A percentile compares a stretch with the other conserved stretches of the same genome.
These are phyloP conservation scores for Alloteropsis angusta DNA, from an alignment of 202 grass and related monocot genomes.

Conservation along the genomic window DNA sequence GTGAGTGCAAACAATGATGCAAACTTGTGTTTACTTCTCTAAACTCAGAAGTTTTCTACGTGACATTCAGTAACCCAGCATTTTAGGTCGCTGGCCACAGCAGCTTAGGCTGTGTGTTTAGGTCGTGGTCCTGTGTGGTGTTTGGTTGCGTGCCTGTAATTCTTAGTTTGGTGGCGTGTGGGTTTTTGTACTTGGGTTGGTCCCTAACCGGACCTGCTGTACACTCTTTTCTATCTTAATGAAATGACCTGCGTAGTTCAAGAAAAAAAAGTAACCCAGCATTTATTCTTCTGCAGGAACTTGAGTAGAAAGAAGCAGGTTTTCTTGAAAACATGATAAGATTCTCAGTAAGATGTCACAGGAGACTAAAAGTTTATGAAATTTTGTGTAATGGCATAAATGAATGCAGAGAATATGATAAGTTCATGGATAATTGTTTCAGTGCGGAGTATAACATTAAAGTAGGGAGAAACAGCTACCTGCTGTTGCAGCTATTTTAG, in stretches of 20 bases:
- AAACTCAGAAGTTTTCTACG: constrained; percentile 8
- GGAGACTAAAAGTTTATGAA: not conserved
- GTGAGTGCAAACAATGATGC: not conserved
- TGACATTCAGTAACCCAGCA: not conserved
- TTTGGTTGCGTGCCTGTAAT: too few relatives aligned
- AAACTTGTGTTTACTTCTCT: not conserved
- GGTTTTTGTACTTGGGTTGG: too few relatives aligned
- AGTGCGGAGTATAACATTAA: not conserved
- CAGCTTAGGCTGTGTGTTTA: too few relatives aligned
- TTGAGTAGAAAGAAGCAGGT: constrained; percentile 2
- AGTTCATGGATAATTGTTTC: not conserved
- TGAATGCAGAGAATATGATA: not conserved
- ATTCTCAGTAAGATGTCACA: not conserved
- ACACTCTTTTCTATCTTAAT: too few relatives aligned
- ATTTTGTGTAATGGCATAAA: constrained; percentile 17
- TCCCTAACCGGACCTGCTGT: too few relatives aligned
- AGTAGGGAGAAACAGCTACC: constrained; percentile 44
- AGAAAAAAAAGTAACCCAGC: not conserved
- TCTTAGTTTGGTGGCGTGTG: too few relatives aligned
- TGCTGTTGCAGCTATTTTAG: constrained; percentile 91
- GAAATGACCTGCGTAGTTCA: too few relatives aligned
- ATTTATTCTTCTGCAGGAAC: not conserved
- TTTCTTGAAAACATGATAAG: not conserved
- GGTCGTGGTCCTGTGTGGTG: too few relatives aligned
- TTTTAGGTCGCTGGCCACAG: not conserved